phyloP scores from a whole-genome alignment of 1,139 yeast genomes.

The Diutina sp. region DNA sequence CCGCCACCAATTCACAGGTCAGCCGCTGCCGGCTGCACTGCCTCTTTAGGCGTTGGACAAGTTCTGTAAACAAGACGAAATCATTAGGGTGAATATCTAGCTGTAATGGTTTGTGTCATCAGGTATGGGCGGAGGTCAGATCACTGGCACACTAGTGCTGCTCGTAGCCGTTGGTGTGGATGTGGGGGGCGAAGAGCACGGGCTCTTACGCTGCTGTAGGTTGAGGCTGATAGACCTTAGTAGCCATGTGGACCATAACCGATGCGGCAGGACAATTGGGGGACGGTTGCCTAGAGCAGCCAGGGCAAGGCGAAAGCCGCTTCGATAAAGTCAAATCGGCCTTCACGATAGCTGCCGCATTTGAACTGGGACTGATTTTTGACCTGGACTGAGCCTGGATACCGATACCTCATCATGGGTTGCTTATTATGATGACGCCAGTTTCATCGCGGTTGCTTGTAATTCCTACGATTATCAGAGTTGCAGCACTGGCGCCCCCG shows the following conservation, averaged over 20 bases:
- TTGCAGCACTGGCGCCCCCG: background rate
- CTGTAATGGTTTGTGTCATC: no score
- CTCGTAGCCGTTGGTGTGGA: background rate
- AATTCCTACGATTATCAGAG: background rate
- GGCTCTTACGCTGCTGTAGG: background rate
- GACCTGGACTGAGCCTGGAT: no score
- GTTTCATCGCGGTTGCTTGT: background rate
- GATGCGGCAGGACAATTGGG: background rate
- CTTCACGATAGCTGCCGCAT: background rate
- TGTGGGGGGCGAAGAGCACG: background rate
- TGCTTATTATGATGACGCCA: no score
- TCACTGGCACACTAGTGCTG: no score
- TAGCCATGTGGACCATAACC: background rate
- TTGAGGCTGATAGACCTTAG: background rate
- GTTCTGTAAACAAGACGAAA: no score
- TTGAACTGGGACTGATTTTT: no score
- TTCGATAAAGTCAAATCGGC: background rate
- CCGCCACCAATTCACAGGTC: no score
- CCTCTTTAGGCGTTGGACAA: no score
- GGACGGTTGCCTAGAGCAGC: background rate
- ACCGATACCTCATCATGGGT: no score
- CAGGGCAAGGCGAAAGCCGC: background rate
- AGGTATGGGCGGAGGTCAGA: no score
- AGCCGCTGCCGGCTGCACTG: no score
- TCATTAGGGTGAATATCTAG: no score